Evolutionary conservation across 306 rosid species (phyloP).

Genomic region (Prunus armeniaca): DNA sequence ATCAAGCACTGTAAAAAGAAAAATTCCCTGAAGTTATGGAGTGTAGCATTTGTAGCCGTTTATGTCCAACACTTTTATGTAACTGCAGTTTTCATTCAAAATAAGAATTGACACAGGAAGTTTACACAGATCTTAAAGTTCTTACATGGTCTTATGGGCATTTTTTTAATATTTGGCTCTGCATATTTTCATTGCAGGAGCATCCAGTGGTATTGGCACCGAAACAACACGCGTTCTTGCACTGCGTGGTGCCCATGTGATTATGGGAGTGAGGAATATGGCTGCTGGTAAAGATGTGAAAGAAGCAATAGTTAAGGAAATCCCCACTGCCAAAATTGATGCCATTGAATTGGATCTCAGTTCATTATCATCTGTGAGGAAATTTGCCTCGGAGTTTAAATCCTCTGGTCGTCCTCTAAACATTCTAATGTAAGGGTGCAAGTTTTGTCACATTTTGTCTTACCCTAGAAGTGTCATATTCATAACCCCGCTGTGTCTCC

Average conservation of each 20-base stretch:
- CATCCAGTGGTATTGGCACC: conserved; percentile 76
- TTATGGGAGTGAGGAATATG: conserved; percentile 71
- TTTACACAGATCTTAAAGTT: background rate
- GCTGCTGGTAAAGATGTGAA: conserved; percentile 45
- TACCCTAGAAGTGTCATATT: background rate
- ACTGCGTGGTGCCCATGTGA: conserved; percentile 76
- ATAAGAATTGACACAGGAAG: no score
- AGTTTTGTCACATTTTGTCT: conserved; percentile 3
- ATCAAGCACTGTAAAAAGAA: no score
- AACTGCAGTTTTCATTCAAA: no score
- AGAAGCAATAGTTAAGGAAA: conserved; percentile 58
- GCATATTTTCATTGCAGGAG: conserved; percentile 49
- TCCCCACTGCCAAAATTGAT: conserved; percentile 71
- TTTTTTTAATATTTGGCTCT: conserved; percentile 2
- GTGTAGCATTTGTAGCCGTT: no score
- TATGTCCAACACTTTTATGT: no score
- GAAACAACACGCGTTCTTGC: conserved; percentile 88
- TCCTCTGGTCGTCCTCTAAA: conserved; percentile 60
- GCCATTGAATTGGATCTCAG: conserved; percentile 78
- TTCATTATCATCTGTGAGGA: conserved; percentile 59
- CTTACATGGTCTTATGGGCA: background rate
- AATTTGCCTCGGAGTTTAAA: conserved; percentile 59
- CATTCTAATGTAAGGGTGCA: conserved; percentile 67
- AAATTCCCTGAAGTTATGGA: no score
- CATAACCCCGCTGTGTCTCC: background rate